Percentiles rank a stretch among this genome's conserved stretches.
These are phyloP conservation scores for Cyberlindnera euphorbiae DNA, from an alignment of 805 yeast species.

Conservation along the genomic window DNA sequence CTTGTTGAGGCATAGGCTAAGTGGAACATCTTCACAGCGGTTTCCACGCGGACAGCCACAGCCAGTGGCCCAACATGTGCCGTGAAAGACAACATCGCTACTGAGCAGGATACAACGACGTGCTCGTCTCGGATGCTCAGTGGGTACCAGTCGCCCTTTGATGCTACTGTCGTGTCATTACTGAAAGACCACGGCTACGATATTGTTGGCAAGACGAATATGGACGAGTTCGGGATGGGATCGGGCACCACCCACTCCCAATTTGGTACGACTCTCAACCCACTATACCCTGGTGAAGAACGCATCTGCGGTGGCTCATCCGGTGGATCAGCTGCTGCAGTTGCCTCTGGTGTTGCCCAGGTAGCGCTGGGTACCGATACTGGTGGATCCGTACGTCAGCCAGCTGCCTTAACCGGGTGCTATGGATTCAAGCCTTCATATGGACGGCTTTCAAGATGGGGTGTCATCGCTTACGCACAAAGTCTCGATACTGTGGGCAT, in stretches of 20 bases:
- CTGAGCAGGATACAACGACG: conserved; percentile 64
- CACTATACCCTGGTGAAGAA: conserved; percentile 34
- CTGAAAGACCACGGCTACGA: conserved; percentile 49
- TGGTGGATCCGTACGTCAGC: conserved; percentile 93
- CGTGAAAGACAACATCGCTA: conserved; percentile 78
- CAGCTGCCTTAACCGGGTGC: conserved; percentile 82
- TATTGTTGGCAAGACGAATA: conserved; percentile 75
- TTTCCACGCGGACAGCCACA: conserved; percentile 19
- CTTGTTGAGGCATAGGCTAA: conserved; percentile 3
- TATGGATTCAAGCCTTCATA: conserved; percentile 92
- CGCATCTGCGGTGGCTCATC: conserved; percentile 85
- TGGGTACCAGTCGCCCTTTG: conserved; percentile 68
- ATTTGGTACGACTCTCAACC: conserved; percentile 57
- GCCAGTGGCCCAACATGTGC: conserved; percentile 28
- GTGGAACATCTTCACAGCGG: conserved; percentile 40
- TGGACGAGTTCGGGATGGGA: conserved; percentile 99
- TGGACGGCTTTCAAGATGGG: conserved; percentile 89
- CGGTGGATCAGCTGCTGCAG: conserved; percentile 95
- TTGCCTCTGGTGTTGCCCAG: conserved; percentile 64
- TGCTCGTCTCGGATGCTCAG: conserved; percentile 67
- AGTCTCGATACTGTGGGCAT: conserved; percentile 93
- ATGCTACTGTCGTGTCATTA: conserved; percentile 64
- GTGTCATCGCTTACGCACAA: conserved; percentile 90
- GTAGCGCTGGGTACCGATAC: conserved; percentile 93
- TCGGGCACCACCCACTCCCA: conserved; percentile 53